Evolutionary conservation across 257 asterid species (phyloP), one percentile per base, ranked within the genome.

Genomic region (Petrea volubilis): DNA sequence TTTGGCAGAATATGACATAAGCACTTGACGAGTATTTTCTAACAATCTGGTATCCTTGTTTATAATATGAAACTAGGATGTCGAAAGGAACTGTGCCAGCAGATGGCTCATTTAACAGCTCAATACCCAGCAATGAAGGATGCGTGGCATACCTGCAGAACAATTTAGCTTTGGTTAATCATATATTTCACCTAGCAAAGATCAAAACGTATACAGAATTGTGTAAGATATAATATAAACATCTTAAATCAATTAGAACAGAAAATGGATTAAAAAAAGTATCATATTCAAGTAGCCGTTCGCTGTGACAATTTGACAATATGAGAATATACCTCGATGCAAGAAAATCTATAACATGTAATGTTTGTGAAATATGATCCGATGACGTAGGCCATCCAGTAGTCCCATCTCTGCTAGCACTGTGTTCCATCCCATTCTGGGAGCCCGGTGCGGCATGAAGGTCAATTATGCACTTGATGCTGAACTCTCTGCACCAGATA

Each of bases 381-480:
- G 80, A 70, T 36, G 95, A 83, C 24, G 84, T 78, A 9, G 90
- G 84, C 98, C 98, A 92, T 60, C 88, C 95, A 0, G 86, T 83
- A 7, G 86, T 81, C 24, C 96, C 98, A 38, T 92, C 98, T 76
- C 90, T 78, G 81, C 96, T 86, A 18, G 96, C 88, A 77, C 98
- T 90, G 83, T 92, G 96, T 68, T 92, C 98, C 89, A 81, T 82
- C 49, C 96, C 96, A 28, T 92, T 92, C 80, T 92, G 96, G 28
- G 98, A 92, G 75, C 88, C 96, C 0, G 96, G 96, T 44, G 94
- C 96, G 23, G 98, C 96, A 73, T 90, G 98, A 47, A 90, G 92
- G 76, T 92, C 96, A 6, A 92, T 79, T 75, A 90, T 92, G 88
- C 96, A 90, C 80, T 86, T 90, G 41, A 90, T 83, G 74, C 77